Evolutionary conservation across 306 rosid genomes (phyloP), one percentile per base, ranked within the genome.

Genomic region (Sphenostylis stenocarpa): DNA sequence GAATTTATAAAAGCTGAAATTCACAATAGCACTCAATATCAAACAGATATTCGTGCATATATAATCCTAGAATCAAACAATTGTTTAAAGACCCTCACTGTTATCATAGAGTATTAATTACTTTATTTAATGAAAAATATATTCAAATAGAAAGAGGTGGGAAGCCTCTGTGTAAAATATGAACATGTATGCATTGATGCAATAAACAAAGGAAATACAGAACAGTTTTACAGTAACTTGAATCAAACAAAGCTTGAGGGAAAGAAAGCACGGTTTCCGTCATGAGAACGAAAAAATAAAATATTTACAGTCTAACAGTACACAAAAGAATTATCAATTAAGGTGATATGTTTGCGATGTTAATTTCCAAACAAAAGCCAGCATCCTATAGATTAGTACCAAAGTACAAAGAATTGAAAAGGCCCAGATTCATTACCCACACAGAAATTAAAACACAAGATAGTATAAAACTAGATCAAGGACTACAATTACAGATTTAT

Each of bases 91-190:
- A 66, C 19, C 45, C 72, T 49, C 61, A 41, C 24, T 73, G 66
- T 81, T 77, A 38, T 62, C 58, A 52, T 84, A 44, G 20, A 60
- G 56, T 51, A 80, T 16, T 53, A 74, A 73, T 39, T 45, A 60
- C 5, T 64, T 64, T 16, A 34, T 39, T 61, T 72, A 28, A 13
- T 21, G 3, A 26, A 67, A 31, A 57, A 72, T n/a, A 72, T 38
- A 67, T 29, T 39, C 33, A 41, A 3, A 66, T 26, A 20, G 29
- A 63, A 6, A 4, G 10, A 12, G 33, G 38, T 7, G 19, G 47
- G 16, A 33, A 17, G 49, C 19, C 44, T 67, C 67, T 43, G 33
- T 26, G 21, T 45, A 65, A 62, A 26, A 44, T 44, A 6, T 1
- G 29, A 65, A 4, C 17, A 41, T 31, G 16, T 21, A 19, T 7